These are phyloP conservation scores for Hypomontagnella submonticulosa DNA, from an alignment of 495 filamentous ascomycete species.

Conservation along the genomic window DNA sequence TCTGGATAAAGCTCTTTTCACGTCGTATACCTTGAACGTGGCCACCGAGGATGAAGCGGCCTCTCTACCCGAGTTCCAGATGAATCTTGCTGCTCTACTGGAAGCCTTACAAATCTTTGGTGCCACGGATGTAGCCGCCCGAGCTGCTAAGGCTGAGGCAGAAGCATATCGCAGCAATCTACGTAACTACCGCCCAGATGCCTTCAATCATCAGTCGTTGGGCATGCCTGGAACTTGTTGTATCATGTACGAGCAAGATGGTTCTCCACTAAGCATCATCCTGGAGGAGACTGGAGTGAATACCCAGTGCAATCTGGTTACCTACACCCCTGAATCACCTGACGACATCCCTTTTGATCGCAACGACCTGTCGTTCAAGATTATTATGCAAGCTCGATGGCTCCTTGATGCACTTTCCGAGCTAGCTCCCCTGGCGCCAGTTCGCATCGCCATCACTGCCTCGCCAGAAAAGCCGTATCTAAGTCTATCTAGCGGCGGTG, in stretches of 20 bases:
- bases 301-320: constrained; percentile 91
- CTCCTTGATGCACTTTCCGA: constrained; percentile 87
- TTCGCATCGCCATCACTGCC: constrained; percentile 68
- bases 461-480: constrained; percentile 75
- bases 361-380: constrained; percentile 83
- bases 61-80: constrained; percentile 70
- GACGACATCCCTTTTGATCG: constrained; percentile 86
- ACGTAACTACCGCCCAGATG: constrained; percentile 67
- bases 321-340: constrained; percentile 76
- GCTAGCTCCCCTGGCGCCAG: constrained; percentile 77
- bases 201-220: constrained; percentile 79
- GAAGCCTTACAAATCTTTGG: constrained; percentile 96
- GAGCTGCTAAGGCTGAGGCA: constrained; percentile 63
- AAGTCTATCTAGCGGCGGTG: constrained; percentile 75
- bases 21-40: constrained; percentile 72
- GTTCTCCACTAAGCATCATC: constrained; percentile 80
- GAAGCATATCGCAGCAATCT: constrained; percentile 65
- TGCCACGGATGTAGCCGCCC: constrained; percentile 70
- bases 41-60: constrained; percentile 46
- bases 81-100: constrained; percentile 86
- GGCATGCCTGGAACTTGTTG: constrained; percentile 85
- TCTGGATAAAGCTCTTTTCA: constrained; percentile 87
- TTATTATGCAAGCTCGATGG: constrained; percentile 89
- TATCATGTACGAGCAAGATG: constrained; percentile 75
- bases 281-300: constrained; percentile 86